Conservation (phyloP, 257 asterid genomes). For the Lycium ferocissimum region DNA sequence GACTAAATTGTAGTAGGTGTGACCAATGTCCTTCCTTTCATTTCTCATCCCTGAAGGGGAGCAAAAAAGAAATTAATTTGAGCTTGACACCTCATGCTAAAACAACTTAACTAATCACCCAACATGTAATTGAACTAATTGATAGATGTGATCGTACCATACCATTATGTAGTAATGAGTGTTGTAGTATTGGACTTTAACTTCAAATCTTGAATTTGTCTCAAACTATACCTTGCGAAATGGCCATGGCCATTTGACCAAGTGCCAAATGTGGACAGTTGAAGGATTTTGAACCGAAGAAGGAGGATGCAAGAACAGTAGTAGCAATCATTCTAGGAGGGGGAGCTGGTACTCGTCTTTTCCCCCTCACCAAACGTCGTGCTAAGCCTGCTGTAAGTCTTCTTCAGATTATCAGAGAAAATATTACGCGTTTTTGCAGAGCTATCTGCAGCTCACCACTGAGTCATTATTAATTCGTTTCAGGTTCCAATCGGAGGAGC, state of each 20-base stretch:
- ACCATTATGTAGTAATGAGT: too few species aligned
- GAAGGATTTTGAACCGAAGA: conserved; percentile 75
- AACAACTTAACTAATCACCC: neutral
- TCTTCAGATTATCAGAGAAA: neutral
- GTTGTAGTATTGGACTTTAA: neutral
- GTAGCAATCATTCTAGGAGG: conserved; percentile 94
- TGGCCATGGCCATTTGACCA: neutral
- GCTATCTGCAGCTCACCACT: neutral
- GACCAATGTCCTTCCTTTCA: too few species aligned
- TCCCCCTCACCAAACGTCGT: conserved; percentile 93
- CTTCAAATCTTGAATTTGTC: neutral
- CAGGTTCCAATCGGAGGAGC: conserved; percentile 99
- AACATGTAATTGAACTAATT: neutral
- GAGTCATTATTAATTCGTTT: conserved; percentile 15
- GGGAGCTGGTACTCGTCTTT: conserved; percentile 97
- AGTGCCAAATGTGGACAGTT: conserved; percentile 46
- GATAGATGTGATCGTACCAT: neutral
- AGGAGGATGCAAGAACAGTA: conserved; percentile 76
- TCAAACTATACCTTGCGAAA: neutral
- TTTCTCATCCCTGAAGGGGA: too few species aligned
- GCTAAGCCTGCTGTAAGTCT: conserved; percentile 95
- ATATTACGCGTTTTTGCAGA: neutral
- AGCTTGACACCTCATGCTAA: neutral
- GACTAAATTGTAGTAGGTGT: neutral
- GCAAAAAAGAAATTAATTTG: neutral